Conservation (phyloP, 257 asterid species). For the Solanum appendiculatum region DNA sequence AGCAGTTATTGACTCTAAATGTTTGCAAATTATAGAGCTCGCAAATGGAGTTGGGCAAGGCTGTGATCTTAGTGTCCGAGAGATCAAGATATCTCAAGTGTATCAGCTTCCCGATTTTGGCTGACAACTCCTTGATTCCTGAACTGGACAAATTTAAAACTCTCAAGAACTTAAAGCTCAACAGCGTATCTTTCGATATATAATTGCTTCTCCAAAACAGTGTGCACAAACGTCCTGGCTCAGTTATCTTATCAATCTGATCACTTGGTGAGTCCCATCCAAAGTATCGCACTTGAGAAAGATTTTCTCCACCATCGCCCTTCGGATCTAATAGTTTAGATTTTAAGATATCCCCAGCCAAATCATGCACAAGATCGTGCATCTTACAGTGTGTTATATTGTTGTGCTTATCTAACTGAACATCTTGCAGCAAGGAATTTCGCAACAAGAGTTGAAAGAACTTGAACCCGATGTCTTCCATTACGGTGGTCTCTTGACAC, state of each 20-base stretch:
- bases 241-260: neutral
- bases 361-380: slow-evolving; percentile 24
- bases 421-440: slow-evolving; percentile 13
- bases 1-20: neutral
- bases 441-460: slow-evolving; percentile 6
- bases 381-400: slow-evolving; percentile 4
- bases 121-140: neutral
- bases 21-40: neutral
- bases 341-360: neutral
- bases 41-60: slow-evolving; percentile 3
- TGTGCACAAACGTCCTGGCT: neutral
- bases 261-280: neutral
- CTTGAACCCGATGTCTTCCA: slow-evolving; percentile 12
- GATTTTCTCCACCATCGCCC: neutral
- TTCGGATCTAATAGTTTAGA: neutral
- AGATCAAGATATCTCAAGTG: slow-evolving; percentile 13
- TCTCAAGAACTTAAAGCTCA: neutral
- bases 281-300: neutral
- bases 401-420: neutral
- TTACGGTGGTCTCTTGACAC: neutral
- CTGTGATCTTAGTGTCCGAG: neutral
- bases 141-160: neutral
- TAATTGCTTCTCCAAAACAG: neutral
- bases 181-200: neutral
- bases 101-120: neutral